phyloP scores from a whole-genome alignment of 2,329 filamentous ascomycete genomes.

The Penicillium sp. region DNA sequence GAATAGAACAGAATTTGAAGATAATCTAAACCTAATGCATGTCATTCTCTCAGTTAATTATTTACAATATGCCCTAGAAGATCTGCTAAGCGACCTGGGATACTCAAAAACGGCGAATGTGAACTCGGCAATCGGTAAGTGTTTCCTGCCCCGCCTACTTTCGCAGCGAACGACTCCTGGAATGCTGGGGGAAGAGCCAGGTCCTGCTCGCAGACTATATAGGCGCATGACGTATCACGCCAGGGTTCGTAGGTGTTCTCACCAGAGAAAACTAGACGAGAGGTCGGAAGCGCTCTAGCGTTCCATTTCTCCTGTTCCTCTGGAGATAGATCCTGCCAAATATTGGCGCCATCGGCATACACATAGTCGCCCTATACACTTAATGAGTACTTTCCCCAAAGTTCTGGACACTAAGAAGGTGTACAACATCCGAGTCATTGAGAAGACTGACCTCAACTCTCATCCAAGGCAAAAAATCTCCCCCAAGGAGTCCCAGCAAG shows the following conservation, averaged over 20 bases:
- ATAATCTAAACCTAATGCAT: no score
- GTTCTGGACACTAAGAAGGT: no score
- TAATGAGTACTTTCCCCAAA: neutral
- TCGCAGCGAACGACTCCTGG: neutral
- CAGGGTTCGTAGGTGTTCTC: neutral
- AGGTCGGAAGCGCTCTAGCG: neutral
- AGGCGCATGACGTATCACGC: neutral
- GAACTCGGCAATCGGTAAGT: neutral
- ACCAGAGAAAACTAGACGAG: neutral
- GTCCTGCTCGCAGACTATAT: neutral
- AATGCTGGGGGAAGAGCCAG: neutral
- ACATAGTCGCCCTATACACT: neutral
- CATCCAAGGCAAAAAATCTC: constrained; percentile 24
- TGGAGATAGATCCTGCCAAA: neutral
- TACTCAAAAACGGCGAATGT: neutral
- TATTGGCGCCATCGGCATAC: neutral
- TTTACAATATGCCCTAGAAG: no score
- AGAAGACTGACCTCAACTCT: constrained; percentile 24
- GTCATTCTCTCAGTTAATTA: no score
- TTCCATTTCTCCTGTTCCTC: neutral
- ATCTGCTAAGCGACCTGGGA: neutral
- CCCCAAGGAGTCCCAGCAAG: constrained; percentile 33
- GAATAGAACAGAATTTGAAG: no score
- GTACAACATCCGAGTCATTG: neutral
- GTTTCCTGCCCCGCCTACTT: neutral